Conservation (phyloP, 495 filamentous ascomycete species). For the Tuber indicum region DNA sequence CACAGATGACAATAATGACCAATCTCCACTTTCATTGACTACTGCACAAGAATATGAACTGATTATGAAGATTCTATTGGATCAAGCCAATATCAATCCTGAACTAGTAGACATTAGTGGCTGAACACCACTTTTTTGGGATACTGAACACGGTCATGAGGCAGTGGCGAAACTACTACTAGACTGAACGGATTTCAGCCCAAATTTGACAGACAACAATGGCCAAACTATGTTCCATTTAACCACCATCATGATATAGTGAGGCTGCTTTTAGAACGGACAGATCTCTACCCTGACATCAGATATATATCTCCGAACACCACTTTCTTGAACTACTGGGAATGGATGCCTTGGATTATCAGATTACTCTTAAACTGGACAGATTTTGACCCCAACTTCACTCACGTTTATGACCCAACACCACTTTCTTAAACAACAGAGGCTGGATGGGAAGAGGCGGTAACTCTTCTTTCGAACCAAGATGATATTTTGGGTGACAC, state of each 20-base stretch:
- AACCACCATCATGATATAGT: constrained; percentile 32
- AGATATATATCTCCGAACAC: constrained; percentile 20
- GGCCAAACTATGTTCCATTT: not conserved
- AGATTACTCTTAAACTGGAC: constrained; percentile 22
- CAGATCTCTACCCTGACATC: constrained; percentile 10
- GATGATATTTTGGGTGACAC: constrained; percentile 15
- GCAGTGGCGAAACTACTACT: constrained; percentile 34
- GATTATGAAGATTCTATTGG: too few relatives aligned
- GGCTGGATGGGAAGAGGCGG: constrained; percentile 28
- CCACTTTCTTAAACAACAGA: constrained; percentile 30
- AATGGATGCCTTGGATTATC: constrained; percentile 27
- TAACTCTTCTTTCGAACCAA: constrained; percentile 32
- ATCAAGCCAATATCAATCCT: too few relatives aligned
- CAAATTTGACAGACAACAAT: constrained; percentile 12
- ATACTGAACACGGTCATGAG: constrained; percentile 22
- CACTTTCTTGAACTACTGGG: constrained; percentile 25
- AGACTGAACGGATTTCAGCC: constrained; percentile 13
- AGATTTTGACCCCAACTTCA: constrained; percentile 17
- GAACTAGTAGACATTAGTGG: too few relatives aligned
- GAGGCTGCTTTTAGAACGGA: constrained; percentile 17
- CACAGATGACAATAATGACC: too few relatives aligned
- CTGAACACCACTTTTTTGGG: constrained; percentile 20
- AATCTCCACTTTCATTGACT: too few relatives aligned
- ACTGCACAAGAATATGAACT: too few relatives aligned
- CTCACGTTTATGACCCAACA: constrained; percentile 20